Evolutionary conservation across 2,329 filamentous ascomycete species (phyloP), one percentile per base, ranked within the genome.

Genomic region (Boeremia lycopersici): DNA sequence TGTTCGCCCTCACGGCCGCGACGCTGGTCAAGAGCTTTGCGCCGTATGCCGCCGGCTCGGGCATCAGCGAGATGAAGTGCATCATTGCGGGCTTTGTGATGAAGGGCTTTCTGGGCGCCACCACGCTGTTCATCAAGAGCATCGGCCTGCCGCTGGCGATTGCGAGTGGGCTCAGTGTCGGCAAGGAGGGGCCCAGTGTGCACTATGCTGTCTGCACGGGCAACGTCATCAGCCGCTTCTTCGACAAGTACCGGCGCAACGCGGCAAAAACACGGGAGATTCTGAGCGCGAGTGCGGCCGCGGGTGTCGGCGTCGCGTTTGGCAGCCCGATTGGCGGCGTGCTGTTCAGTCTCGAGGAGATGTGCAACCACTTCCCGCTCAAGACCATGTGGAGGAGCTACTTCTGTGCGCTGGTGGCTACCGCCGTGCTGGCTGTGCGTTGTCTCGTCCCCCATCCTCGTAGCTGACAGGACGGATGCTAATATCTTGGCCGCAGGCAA

Each of bases 41-140:
- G 4, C 95, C 95, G 0, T 99, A 99, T 73, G 95, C 95, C 10
- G 95, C 95, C 30, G 95, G 95, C 13, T 96, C 91, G 11, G 95
- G 95, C 35, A 99, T 99, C 54, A 97, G 92, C 11, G 95, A 99
- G 78, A 99, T 99, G 82, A 99, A 99, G 77, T 96, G 92, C 76
- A 98, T 99, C 71, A 96, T 99, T 70, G 95, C 93, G 4, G 95
- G 95, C 3, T 99, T 99, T 73, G 91, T 98, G 44, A 99, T 99
- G 95, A 97, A 98, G 76, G 95, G 93, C 0, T 99, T 99, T 70
- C 82, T 99, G 13, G 92, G 93, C 17, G 88, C 89, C 66, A 92
- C 91, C 85, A 98, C 95, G 5, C 80, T 99, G 29, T 75, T 95
- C 56, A 98, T 99, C 78, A 99, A 99, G 78, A 96, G 92, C 0